Percentiles rank a stretch among this genome's conserved stretches.
phyloP scores from a whole-genome alignment of 2,329 filamentous ascomycete genomes.

The Pseudogymnoascus sp. region DNA sequence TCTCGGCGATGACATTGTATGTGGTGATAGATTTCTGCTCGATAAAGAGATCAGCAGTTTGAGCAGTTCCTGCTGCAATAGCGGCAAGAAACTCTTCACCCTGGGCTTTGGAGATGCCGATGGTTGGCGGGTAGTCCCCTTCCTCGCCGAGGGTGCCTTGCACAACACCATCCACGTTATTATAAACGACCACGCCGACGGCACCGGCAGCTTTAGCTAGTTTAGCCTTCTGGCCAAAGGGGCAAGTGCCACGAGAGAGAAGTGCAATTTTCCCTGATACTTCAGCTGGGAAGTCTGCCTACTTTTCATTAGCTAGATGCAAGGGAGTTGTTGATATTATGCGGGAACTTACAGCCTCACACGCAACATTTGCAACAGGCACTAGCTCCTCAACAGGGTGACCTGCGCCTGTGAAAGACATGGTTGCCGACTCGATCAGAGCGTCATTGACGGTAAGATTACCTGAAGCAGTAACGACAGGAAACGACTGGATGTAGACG shows the following conservation, averaged over 20 bases:
- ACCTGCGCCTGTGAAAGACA: constrained; percentile 17
- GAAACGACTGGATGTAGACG: constrained; percentile 17
- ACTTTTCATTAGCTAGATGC: constrained; percentile 1
- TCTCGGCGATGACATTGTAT: constrained; percentile 37
- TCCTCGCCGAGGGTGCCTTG: constrained; percentile 17
- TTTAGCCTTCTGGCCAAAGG: constrained; percentile 46
- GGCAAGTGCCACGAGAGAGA: constrained; percentile 44
- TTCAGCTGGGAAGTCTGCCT: constrained; percentile 14
- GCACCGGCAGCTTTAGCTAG: constrained; percentile 47
- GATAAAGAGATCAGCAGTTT: constrained; percentile 14
- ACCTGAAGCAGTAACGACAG: constrained; percentile 10
- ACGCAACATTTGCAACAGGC: constrained; percentile 19
- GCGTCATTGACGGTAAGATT: constrained; percentile 15
- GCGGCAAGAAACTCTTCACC: constrained; percentile 12
- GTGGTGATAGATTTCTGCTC: constrained; percentile 14
- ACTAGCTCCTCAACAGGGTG: constrained; percentile 14
- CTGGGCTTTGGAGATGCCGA: constrained; percentile 17
- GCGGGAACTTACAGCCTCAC: constrained; percentile 12
- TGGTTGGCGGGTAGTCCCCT: constrained; percentile 13
- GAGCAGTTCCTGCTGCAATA: constrained; percentile 14
- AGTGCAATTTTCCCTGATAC: constrained; percentile 41
- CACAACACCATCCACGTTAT: constrained; percentile 16
- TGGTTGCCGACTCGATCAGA: constrained; percentile 9
- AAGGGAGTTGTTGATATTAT: background rate
- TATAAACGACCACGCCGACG: constrained; percentile 39